A percentile compares a stretch with the other conserved stretches of the same genome.
These are phyloP conservation scores for Hypericum androsaemum DNA, from an alignment of 345 rosid genomes.

Conservation along the genomic window DNA sequence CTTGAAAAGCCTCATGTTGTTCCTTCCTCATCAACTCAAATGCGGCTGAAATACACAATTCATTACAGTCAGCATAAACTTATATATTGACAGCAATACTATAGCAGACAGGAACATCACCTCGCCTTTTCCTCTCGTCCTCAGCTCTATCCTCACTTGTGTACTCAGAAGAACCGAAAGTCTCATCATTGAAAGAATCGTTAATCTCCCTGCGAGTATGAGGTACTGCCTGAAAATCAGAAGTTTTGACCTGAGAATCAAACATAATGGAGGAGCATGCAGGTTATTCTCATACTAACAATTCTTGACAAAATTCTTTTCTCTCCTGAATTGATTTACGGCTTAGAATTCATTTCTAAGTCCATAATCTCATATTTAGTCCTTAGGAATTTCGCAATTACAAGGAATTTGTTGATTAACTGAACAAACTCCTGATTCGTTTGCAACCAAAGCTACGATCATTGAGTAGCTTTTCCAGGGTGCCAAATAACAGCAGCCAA, in stretches of 20 bases:
- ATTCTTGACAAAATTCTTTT: too few species aligned
- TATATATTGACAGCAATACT: background rate
- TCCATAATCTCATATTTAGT: too few species aligned
- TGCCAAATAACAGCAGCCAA: too few species aligned
- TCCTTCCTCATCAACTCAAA: slow-evolving; percentile 95
- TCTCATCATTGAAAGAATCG: slow-evolving; percentile 79
- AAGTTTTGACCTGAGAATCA: background rate
- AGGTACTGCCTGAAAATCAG: slow-evolving; percentile 57
- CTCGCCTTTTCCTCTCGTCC: slow-evolving; percentile 95
- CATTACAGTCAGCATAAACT: too few species aligned
- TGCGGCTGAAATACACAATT: slow-evolving; percentile 39
- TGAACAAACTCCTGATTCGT: background rate
- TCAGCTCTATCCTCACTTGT: slow-evolving; percentile 81
- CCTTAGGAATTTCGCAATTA: background rate
- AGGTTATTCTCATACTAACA: too few species aligned
- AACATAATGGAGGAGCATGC: background rate
- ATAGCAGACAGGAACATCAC: slow-evolving; percentile 26
- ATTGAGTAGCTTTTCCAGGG: too few species aligned
- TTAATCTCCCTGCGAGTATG: slow-evolving; percentile 51
- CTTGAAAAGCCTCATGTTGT: slow-evolving; percentile 76
- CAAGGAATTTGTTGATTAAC: background rate
- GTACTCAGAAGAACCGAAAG: slow-evolving; percentile 80
- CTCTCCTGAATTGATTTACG: too few species aligned
- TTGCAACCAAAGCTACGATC: background rate
- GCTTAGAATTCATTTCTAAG: too few species aligned